Evolutionary conservation across 2,329 filamentous ascomycete species (phyloP), one percentile per base, ranked within the genome.

Genomic region (Lachnellula cervina): DNA sequence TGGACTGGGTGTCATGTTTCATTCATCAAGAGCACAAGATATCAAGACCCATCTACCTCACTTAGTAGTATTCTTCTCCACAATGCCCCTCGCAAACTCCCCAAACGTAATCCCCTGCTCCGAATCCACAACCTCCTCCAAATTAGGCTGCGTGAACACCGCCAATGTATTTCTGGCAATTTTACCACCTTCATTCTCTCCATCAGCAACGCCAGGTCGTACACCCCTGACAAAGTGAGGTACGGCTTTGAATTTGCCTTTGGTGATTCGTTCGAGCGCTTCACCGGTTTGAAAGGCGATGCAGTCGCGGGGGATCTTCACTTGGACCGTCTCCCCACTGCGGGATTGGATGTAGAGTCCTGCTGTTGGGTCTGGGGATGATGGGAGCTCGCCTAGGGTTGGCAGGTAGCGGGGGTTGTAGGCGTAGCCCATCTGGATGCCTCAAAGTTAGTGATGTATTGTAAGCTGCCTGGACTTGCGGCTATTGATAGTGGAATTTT

Each of bases 251-350:
- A 99, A 96, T 67, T 83, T 85, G 9, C 94, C 94, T n/a, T 81
- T 77, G 0, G 93, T 97, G 69, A 99, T 97, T 56, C 90, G 79
- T 73, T 97, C 88, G 50, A 99, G 77, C 0, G 93, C 87, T 74
- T 97, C 90, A 2, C 93, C 94, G 0, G 93, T 99, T 77, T 99
- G 93, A 70, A 99, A 99, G 0, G 90, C 94, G 49, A 99, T 86
- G 71, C 90, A 94, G 69, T 96, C 91, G 43, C 86, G 80, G 1
- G 93, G 94, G 62, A 99, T 97, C 68, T 86, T 85, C 64, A 97
- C 90, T 72, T 97, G 94, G n/a, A 92, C 87, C 1, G 89, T 87
- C 57, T 87, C 77, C 2, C 90, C 91, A 0, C 84, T 83, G 45
- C 94, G 86, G 32, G 91, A 93, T 70, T 88, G 88, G 73, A 97